Base-by-base conservation (phyloP, 2,329 filamentous ascomycete genomes). In the Daldinia eschscholtzii region DNA sequence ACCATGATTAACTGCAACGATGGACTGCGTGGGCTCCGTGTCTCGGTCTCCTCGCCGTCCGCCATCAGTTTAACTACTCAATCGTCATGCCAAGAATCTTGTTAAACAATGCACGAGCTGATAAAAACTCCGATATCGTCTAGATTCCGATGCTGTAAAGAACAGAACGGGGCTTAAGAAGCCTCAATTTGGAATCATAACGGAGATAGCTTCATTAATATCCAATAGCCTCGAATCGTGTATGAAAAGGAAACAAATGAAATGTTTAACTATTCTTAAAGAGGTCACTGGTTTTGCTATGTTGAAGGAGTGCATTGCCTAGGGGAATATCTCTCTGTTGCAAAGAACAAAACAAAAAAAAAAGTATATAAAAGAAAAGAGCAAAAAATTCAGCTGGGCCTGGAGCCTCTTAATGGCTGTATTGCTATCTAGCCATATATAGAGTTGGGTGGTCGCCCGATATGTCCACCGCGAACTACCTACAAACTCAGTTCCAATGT, bases 21-120 rank as follows among this genome's bases (percentile, higher is more conserved):
- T 39, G 53, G 35, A 39, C 33, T 56, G 35, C 53, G 20, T 56
- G 33, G 53, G 37, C 37, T 28, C 53, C 35, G 35, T 39, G 37
- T 37, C 41, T 28, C 64, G 64, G 64, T 30, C 23, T 59, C 59
- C 64, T 59, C 55, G 64, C 55, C 55, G 46, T 41, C 64, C 64
- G 59, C n/a, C 59, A 4, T 6, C 23, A 37, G 20, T 20, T 30
- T 28, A 58, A 68, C 79, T 58, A 10, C 23, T 50, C 4, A 6
- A 28, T 26, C 12, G 12, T 48, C 6, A 9, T 13, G 23, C 46
- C 26, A 50, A 50, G 46, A 30, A 30, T 13, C 46, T 12, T 23
- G 10, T 18, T 3, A 18, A 10, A 50, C 13, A 15, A 3, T 6
- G 15, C 9, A 10, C n/a, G 26, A 42, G 15, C 6, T 15, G 9